Percentiles rank a stretch among this genome's conserved stretches.
Conservation (phyloP, 2,329 filamentous ascomycete genomes). For the Colletotrichum sp. region DNA sequence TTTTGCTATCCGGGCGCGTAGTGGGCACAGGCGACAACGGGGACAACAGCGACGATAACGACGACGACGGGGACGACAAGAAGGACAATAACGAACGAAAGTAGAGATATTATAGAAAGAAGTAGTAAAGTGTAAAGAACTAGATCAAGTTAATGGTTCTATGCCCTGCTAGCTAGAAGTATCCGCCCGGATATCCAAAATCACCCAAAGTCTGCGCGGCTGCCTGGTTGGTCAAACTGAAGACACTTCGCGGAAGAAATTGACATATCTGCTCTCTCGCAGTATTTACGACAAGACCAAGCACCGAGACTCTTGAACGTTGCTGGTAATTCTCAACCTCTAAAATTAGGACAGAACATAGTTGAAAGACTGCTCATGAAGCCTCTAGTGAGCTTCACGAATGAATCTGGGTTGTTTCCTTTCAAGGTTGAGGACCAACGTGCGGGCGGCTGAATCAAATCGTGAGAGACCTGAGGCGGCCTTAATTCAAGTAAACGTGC, state of each 20-base stretch:
- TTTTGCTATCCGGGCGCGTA: neutral
- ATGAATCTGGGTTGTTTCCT: no score
- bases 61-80: no score
- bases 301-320: neutral
- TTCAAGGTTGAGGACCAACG: no score
- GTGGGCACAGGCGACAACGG: neutral
- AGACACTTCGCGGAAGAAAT: fast-evolving
- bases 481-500: no score
- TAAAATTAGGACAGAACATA: no score
- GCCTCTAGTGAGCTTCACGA: no score
- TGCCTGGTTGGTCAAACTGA: fast-evolving
- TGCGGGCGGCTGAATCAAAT: no score
- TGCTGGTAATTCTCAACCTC: neutral
- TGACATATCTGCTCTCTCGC: neutral
- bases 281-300: neutral
- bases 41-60: neutral
- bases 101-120: neutral
- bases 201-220: neutral
- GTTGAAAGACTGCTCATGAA: no score
- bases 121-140: fast-evolving
- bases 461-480: no score
- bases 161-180: no score
- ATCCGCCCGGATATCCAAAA: neutral
- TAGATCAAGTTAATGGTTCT: no score
- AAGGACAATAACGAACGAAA: neutral